A percentile compares a stretch with the other conserved stretches of the same genome.
phyloP scores from a whole-genome alignment of 768 basidiomycete genomes.

The Fomitopsis pulvina region DNA sequence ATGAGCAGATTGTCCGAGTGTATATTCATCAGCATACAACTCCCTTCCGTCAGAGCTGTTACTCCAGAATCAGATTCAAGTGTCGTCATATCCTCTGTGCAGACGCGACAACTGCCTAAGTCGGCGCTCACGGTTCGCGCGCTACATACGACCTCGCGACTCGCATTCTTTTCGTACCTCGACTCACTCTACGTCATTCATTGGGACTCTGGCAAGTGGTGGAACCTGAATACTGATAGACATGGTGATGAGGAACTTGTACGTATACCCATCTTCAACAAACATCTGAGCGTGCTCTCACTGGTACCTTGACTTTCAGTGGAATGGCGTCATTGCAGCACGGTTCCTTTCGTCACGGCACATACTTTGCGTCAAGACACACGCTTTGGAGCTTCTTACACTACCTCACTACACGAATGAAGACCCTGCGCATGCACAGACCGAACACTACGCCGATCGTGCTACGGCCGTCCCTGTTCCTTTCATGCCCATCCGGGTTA shows the following conservation, averaged over 20 bases:
- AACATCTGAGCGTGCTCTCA: neutral
- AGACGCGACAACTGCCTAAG: conserved; percentile 5
- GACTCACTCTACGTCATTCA: conserved; percentile 31
- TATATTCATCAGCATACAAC: neutral
- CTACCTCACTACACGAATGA: neutral
- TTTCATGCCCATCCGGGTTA: conserved; percentile 6
- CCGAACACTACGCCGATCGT: neutral
- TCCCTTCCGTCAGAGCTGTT: neutral
- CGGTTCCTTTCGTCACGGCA: conserved; percentile 40
- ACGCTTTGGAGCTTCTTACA: conserved; percentile 43
- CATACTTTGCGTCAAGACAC: conserved; percentile 45
- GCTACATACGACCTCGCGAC: conserved; percentile 11
- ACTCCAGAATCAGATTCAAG: neutral
- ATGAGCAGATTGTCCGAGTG: neutral
- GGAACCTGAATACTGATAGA: conserved; percentile 16
- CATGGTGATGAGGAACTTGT: conserved; percentile 29
- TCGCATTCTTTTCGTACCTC: conserved; percentile 27
- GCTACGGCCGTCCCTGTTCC: neutral
- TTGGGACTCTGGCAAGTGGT: conserved; percentile 26
- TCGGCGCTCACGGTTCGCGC: conserved; percentile 13
- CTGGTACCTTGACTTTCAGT: conserved; percentile 19
- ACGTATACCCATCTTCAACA: conserved; percentile 6
- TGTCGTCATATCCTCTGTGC: neutral
- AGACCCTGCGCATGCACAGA: neutral
- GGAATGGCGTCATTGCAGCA: conserved; percentile 36